A percentile compares a stretch with the other conserved stretches of the same genome.
Evolutionary conservation across 2,329 filamentous ascomycete species (phyloP).

Genomic region (Penicillium sp.): DNA sequence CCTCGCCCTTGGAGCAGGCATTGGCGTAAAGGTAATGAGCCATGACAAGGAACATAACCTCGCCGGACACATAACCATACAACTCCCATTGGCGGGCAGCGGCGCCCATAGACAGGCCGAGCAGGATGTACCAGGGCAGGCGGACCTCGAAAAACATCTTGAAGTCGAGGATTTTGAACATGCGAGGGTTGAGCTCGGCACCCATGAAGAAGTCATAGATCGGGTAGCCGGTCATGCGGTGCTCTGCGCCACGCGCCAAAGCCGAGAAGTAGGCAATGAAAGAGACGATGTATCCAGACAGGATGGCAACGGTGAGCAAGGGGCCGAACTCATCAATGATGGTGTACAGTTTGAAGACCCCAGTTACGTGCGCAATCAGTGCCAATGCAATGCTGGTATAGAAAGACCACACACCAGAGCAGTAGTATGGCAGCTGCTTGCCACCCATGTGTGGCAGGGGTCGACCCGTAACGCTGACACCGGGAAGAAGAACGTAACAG

Average conservation of each 20-base stretch:
- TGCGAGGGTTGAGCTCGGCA: constrained; percentile 78
- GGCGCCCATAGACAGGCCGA: constrained; percentile 72
- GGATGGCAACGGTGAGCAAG: constrained; percentile 86
- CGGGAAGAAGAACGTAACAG: constrained; percentile 82
- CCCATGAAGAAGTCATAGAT: constrained; percentile 93
- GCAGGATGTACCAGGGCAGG: constrained; percentile 87
- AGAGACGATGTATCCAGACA: constrained; percentile 82
- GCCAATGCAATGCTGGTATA: constrained; percentile 78
- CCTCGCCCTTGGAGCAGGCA: constrained; percentile 87
- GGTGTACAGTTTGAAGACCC: constrained; percentile 84
- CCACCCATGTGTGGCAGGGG: constrained; percentile 77
- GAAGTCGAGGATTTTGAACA: constrained; percentile 83
- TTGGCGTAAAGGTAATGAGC: constrained; percentile 92
- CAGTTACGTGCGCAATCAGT: constrained; percentile 73
- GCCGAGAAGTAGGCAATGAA: constrained; percentile 86
- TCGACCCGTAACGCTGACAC: constrained; percentile 85
- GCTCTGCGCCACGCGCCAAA: constrained; percentile 73
- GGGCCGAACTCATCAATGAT: constrained; percentile 94
- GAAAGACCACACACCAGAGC: constrained; percentile 82
- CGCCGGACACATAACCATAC: constrained; percentile 82
- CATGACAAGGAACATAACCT: constrained; percentile 80
- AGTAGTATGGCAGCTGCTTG: constrained; percentile 90
- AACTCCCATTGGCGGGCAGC: constrained; percentile 79
- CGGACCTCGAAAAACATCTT: constrained; percentile 97
- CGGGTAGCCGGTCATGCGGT: constrained; percentile 83